Base-by-base conservation (phyloP, 23 red algal species). In the Gracilaria gracilis region DNA sequence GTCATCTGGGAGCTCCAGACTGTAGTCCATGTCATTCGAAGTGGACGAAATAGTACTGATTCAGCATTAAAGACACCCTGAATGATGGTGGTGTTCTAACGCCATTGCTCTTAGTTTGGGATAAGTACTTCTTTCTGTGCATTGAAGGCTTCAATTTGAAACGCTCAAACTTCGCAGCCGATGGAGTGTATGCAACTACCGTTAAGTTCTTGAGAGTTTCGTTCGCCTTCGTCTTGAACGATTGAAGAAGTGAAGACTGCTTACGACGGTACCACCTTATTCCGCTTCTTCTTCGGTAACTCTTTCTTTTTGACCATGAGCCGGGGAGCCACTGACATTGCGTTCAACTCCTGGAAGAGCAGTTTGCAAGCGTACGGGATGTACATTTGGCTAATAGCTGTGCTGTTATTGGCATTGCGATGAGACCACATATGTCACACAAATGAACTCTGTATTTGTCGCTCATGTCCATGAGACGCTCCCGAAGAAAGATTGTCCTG, bases 261-360 rank as follows among this genome's bases (percentile, higher is more conserved):
- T 37, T 5, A 69, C 28, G 6, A 15, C 64, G 50, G 34, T 17
- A 32, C 72, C 38, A 42, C 23, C 46, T 50, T 77, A 42, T 29
- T 42, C 9, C 46, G 38, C 72, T 77, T 77, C 23, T 31, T 46
- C 39, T 77, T 77, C 23, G 72, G 72, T 0, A 6, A 42, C 46
- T 77, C 65, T 81, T 83, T 75, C 38, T 67, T 81, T 35, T 88
- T 75, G 42, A 99, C 83, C 72, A 95, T 67, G 48, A 99, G 94
- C 24, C 97, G 82, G 38, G 97, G 97, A 27, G 93, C 97, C 88
- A 99, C 93, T n/a, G 79, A 83, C 97, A 99, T 99, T 47, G 94
- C 88, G 84, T 91, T 94, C 17, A 99, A 71, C 74, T 98, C 95
- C 89, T 98, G 95, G 88, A 98, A 98, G 16, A 98, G 59, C 31